These are phyloP conservation scores for Wickerhamomyces canadensis DNA, from an alignment of 805 yeast genomes.

Conservation along the genomic window DNA sequence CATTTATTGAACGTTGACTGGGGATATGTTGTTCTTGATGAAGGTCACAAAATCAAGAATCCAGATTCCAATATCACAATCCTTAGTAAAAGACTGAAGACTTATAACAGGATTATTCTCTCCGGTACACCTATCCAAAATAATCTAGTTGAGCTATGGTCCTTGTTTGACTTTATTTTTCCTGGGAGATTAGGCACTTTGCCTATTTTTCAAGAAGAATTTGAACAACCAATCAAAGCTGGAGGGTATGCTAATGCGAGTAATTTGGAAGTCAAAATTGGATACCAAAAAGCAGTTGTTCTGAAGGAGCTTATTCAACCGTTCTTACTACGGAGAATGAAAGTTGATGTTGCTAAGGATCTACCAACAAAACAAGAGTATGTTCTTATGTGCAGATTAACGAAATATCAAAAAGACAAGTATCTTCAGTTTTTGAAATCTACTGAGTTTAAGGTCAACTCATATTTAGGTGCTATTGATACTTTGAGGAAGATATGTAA, in stretches of 20 bases:
- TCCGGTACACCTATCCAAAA: constrained; percentile 98
- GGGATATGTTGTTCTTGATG: constrained; percentile 91
- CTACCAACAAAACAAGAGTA: constrained; percentile 89
- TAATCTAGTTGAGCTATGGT: constrained; percentile 88
- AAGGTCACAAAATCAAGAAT: constrained; percentile 94
- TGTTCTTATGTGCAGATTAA: constrained; percentile 86
- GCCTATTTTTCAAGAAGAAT: constrained; percentile 91
- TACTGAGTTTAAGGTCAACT: constrained; percentile 69
- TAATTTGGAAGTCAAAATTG: constrained; percentile 92
- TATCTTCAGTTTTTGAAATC: constrained; percentile 73
- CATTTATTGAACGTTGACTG: constrained; percentile 62
- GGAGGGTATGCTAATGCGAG: constrained; percentile 99
- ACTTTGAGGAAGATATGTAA: constrained; percentile 88
- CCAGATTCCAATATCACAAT: constrained; percentile 88
- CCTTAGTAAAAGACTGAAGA: constrained; percentile 75
- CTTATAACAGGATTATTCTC: constrained; percentile 79
- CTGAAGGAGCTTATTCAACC: constrained; percentile 86
- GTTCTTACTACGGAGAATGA: constrained; percentile 78
- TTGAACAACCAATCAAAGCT: constrained; percentile 84
- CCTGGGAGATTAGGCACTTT: constrained; percentile 94
- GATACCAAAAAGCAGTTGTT: constrained; percentile 92
- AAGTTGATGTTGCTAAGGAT: constrained; percentile 92
- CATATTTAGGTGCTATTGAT: constrained; percentile 87
- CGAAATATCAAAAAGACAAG: constrained; percentile 65
- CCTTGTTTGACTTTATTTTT: constrained; percentile 87